A percentile compares a stretch with the other conserved stretches of the same genome.
These are phyloP conservation scores for Fomitopsis schrenkii DNA, from an alignment of 1,284 basidiomycete species.

Conservation along the genomic window DNA sequence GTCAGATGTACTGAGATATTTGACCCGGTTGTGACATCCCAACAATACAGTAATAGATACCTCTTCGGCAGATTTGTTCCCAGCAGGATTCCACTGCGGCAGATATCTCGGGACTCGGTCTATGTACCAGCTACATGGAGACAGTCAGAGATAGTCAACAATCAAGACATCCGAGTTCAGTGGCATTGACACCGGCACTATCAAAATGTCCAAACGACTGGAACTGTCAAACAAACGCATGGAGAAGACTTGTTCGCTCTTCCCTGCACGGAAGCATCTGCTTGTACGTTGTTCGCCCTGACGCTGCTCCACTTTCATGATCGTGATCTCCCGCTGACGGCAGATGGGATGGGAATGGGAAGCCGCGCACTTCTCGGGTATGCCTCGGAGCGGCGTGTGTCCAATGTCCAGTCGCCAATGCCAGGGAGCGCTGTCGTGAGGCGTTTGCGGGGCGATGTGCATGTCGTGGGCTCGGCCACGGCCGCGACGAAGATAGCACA, in stretches of 20 bases:
- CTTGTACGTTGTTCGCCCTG: not conserved
- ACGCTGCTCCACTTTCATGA: not conserved
- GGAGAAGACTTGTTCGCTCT: not conserved
- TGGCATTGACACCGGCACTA: not conserved
- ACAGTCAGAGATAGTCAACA: not conserved
- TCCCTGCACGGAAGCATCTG: not conserved
- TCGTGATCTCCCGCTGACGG: not conserved
- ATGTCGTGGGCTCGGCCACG: not conserved
- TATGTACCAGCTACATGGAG: not conserved
- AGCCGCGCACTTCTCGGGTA: not conserved
- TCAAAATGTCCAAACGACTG: not conserved
- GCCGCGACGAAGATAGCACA: not conserved
- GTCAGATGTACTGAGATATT: too few species aligned
- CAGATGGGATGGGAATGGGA: not conserved
- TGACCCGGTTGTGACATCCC: too few species aligned
- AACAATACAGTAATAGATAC: too few species aligned
- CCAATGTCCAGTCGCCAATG: not conserved
- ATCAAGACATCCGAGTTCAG: not conserved
- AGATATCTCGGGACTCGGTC: too few species aligned
- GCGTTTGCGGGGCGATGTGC: not conserved
- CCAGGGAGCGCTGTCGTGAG: not conserved
- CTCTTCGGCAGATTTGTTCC: too few species aligned
- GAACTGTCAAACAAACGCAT: not conserved
- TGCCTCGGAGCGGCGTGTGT: not conserved
- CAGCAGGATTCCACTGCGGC: too few species aligned